Evolutionary conservation across 371 early-diverging fungal species (phyloP), one percentile per base, ranked within the genome.

Genomic region (Rhizopus delemar): DNA sequence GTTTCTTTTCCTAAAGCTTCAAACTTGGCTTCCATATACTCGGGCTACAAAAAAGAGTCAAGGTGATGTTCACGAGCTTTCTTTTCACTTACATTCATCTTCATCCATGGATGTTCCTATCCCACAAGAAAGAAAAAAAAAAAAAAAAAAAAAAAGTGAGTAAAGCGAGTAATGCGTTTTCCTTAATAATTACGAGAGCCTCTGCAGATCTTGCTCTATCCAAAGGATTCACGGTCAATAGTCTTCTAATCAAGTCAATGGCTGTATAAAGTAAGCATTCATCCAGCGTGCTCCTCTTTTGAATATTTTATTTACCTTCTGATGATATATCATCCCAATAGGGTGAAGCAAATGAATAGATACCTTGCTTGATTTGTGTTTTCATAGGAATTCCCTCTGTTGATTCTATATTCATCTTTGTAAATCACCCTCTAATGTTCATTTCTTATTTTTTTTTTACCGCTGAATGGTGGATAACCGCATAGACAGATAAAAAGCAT

Each of bases 401-500:
- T 12, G 63, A 66, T n/a, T 68, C 66, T 65, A 50, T 28, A 22
- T 11, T 16, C 9, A 16, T 13, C 33, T 46, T 28, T 16, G 15
- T 39, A 3, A 13, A 32, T 2, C 39, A 7, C 39, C 39, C 39
- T 12, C 39, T 7, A 7, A 39, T 39, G 8, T 13, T 32, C 22
- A 46, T 48, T 33, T 22, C 15, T 16, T n/a, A 15, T 34, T 2
- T 39, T 1, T 38, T 38, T 13, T 16, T 54, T 78, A 78, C 80
- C 83, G 50, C 80, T 80, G 67, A 98, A 99, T 13, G 99, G 99
- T 3, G 98, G 95, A 66, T 86, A 92, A 3, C 98, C 99, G 73
- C 93, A 95, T 3, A 97, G 75, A 69, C 98, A 91, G 55, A 99
- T 94, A 74, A 98, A 99, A 22, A 99, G 84, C 59, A 99, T 97